phyloP scores from a whole-genome alignment of 352 stramenopile species.

The Phytophthora uliginosa region DNA sequence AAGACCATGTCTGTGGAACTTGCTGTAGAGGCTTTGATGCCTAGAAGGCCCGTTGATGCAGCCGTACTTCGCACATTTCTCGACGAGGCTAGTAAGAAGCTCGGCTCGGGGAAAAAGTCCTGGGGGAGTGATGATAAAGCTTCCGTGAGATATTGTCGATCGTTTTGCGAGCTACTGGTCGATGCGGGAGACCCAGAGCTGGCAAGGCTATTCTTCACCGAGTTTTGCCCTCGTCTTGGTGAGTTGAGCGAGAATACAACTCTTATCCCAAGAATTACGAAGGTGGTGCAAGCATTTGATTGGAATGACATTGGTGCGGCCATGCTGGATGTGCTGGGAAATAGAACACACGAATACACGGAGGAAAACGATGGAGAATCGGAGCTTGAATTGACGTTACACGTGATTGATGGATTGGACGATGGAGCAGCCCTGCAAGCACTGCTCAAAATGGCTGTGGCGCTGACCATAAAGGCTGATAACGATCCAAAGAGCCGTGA shows the following conservation, averaged over 20 bases:
- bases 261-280: conserved; percentile 1
- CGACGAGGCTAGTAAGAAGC: neutral
- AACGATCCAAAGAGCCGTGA: neutral
- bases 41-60: neutral
- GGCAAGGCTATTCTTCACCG: conserved; percentile 17
- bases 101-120: neutral
- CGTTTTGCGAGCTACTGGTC: conserved; percentile 16
- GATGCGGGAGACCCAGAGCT: conserved; percentile 21
- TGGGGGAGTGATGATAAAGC: neutral
- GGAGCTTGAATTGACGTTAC: conserved; percentile 17
- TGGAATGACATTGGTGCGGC: conserved; percentile 17
- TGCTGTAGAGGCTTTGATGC: conserved; percentile 7
- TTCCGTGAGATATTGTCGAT: conserved; percentile 16
- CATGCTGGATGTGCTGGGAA: conserved; percentile 5
- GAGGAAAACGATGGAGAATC: neutral
- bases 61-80: conserved; percentile 11
- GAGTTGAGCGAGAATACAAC: conserved; percentile 3
- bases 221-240: conserved; percentile 7
- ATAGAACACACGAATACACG: neutral
- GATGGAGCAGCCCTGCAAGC: neutral
- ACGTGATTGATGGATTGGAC: conserved; percentile 16
- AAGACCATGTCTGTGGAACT: conserved; percentile 12
- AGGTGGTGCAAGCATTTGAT: conserved; percentile 4
- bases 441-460: conserved; percentile 5
- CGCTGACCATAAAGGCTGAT: neutral